phyloP scores from a whole-genome alignment of 2,329 filamentous ascomycete genomes.

The Hirsutella minnesotensis region DNA sequence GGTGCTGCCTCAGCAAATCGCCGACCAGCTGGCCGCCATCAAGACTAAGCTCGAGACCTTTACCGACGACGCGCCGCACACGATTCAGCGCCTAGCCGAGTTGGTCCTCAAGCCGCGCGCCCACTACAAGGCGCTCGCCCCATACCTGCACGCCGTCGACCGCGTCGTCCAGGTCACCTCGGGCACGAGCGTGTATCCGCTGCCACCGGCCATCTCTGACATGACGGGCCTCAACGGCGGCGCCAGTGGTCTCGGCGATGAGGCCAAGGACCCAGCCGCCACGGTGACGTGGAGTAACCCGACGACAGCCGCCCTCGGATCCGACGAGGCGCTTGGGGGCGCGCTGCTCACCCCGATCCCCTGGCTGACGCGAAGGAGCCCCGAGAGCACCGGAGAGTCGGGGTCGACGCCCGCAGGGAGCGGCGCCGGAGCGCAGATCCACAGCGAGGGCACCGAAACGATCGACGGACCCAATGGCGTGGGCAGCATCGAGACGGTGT shows the following conservation, averaged over 20 bases:
- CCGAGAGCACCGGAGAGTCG: constrained; percentile 16
- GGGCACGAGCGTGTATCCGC: constrained; percentile 66
- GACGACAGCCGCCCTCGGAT: constrained; percentile 47
- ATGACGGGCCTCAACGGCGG: constrained; percentile 32
- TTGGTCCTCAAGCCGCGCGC: constrained; percentile 63
- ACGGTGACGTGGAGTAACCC: constrained; percentile 35
- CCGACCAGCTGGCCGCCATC: constrained; percentile 50
- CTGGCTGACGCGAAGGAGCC: constrained; percentile 51
- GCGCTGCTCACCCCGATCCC: constrained; percentile 88
- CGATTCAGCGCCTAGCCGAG: constrained; percentile 83
- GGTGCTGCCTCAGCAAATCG: constrained; percentile 52
- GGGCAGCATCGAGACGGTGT: constrained; percentile 70
- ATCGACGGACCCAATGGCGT: constrained; percentile 72
- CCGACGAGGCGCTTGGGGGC: constrained; percentile 81
- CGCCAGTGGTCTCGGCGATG: constrained; percentile 52
- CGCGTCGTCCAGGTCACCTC: constrained; percentile 86
- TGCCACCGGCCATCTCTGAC: constrained; percentile 55
- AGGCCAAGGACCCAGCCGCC: constrained; percentile 24
- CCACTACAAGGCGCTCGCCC: constrained; percentile 71
- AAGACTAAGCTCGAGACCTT: constrained; percentile 56
- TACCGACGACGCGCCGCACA: constrained; percentile 68
- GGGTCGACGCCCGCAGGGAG: too few species aligned
- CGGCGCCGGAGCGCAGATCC: constrained; percentile 29
- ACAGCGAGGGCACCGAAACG: constrained; percentile 67
- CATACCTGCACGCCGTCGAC: constrained; percentile 84